Evolutionary conservation across 2,329 filamentous ascomycete genomes (phyloP).

Genomic region (Fusarium lateritium): DNA sequence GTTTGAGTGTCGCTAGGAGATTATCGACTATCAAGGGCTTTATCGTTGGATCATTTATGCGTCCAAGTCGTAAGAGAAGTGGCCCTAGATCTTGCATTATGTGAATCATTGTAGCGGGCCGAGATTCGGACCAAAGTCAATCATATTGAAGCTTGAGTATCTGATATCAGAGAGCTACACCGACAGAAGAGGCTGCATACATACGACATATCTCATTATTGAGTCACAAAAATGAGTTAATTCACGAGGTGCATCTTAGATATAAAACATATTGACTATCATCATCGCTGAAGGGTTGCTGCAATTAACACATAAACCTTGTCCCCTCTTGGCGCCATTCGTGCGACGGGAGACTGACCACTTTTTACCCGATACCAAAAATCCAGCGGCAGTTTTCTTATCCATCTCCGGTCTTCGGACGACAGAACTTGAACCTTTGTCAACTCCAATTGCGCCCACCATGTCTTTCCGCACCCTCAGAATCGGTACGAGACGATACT

Average conservation of each 20-base stretch:
- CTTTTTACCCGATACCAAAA: constrained; percentile 41
- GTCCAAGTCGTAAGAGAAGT: constrained; percentile 9
- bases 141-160: background rate
- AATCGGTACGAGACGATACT: constrained; percentile 53
- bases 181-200: background rate
- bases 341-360: constrained; percentile 17
- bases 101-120: background rate
- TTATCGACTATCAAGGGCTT: constrained; percentile 20
- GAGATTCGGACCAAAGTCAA: background rate
- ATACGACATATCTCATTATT: background rate
- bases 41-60: constrained; percentile 21
- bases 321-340: constrained; percentile 31
- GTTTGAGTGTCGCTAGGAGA: constrained; percentile 22
- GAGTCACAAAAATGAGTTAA: background rate
- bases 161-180: background rate
- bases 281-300: background rate
- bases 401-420: constrained; percentile 48
- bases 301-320: constrained; percentile 32
- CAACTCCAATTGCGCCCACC: constrained; percentile 47
- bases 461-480: constrained; percentile 61
- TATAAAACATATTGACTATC: background rate
- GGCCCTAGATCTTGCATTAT: background rate
- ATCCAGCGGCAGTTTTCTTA: constrained; percentile 27
- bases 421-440: constrained; percentile 45
- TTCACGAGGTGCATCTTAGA: background rate